A percentile compares a stretch with the other conserved stretches of the same genome.
Conservation (phyloP, 495 filamentous ascomycete species). For the Hypoxylon crocopeplum region DNA sequence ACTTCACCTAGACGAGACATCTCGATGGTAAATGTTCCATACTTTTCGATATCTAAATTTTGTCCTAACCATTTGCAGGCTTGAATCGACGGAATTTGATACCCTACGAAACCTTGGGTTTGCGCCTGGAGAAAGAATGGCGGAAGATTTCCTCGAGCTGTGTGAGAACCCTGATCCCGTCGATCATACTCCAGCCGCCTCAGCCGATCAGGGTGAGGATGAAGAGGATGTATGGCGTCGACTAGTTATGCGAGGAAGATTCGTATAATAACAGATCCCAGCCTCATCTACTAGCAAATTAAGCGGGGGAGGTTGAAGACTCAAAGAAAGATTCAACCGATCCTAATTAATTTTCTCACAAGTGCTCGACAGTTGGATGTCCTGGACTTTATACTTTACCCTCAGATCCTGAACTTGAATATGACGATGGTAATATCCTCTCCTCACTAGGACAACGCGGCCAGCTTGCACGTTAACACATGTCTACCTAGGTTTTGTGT, state of each 20-base stretch:
- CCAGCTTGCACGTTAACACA: conserved; percentile 8
- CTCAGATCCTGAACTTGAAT: neutral
- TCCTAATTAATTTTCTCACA: neutral
- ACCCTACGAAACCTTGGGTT: conserved; percentile 42
- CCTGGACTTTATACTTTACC: neutral
- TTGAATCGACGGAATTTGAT: conserved; percentile 39
- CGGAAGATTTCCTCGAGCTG: conserved; percentile 40
- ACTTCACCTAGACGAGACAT: conserved; percentile 34
- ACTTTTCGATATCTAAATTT: neutral
- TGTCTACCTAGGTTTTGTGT: neutral
- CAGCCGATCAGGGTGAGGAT: conserved; percentile 40
- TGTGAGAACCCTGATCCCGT: conserved; percentile 43
- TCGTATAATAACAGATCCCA: conserved; percentile 23
- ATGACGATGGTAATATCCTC: neutral
- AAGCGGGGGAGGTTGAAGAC: neutral
- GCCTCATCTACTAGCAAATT: neutral
- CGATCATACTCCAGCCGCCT: conserved; percentile 29
- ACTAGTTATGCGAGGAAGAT: conserved; percentile 43
- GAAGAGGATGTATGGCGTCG: conserved; percentile 43
- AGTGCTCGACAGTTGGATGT: neutral
- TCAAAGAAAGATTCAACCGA: neutral
- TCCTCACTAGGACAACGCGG: neutral
- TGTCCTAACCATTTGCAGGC: conserved; percentile 27
- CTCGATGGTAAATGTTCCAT: conserved; percentile 35
- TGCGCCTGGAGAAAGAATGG: conserved; percentile 40